Base-by-base conservation (phyloP, 2,329 filamentous ascomycete genomes). In the Penicillium sp. region DNA sequence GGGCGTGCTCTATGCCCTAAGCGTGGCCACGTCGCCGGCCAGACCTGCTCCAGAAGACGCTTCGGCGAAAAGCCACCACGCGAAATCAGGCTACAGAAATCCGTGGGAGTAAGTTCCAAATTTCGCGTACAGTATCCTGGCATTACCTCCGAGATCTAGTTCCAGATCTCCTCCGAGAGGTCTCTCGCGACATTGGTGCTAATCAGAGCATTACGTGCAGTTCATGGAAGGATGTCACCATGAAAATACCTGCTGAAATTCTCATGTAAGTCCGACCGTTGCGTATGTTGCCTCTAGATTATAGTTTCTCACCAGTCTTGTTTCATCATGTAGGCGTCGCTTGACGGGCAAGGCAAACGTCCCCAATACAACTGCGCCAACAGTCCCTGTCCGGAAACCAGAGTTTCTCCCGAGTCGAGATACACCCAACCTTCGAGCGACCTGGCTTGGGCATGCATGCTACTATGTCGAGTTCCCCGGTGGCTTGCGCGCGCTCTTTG, bases 381-480 rank as follows among this genome's bases (percentile, higher is more conserved):
- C 87, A 0, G 86, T 95, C 11, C 78, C 85, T 2, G 85, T 94
- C 18, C 83, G 82, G 56, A 84, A 83, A 61, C 90, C 92, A 0
- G 70, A 80, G 4, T 94, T 94, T 74, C 81, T 91, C 10, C 76
- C 85, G 1, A 79, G 79, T 14, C 85, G 90, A 55, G 76, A 82
- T 4, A 85, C 83, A 2, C 64, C 77, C 18, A 81, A 84, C 41
- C 83, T 98, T 24, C 87, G 92, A 55, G 91, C 93, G 36, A 98
- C 94, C 41, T 97, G 94, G 94, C 86, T 98, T 2, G 94, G 94
- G 37, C 94, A 98, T 75, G 93, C 94, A 3, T 96, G 92, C 79
- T 96, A 92, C 79, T 93, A 91, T 70, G 86, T 96, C 66, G 94
- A 97, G 75, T 97, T 93, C 69, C 92, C 92, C 1, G 84, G 85